These are phyloP conservation scores for Fusarium setosum DNA, from an alignment of 2,329 filamentous ascomycete genomes.

Conservation along the genomic window DNA sequence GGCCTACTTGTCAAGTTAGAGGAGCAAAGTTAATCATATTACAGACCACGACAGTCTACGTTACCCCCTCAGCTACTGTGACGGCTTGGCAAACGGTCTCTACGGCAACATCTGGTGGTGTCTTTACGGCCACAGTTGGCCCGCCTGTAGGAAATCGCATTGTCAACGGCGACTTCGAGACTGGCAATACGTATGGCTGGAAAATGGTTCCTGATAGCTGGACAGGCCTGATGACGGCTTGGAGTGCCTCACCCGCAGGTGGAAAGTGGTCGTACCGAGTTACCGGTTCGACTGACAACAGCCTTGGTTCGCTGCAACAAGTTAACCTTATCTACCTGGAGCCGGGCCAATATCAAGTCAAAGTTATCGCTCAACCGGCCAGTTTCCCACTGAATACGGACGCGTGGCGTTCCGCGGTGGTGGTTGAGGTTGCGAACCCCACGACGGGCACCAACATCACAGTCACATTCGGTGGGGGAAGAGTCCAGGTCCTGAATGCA, in stretches of 20 bases:
- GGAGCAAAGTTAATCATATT: not conserved
- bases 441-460: constrained; percentile 11
- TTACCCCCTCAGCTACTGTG: constrained; percentile 5
- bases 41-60: constrained; percentile 6
- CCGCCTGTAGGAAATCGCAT: constrained; percentile 12
- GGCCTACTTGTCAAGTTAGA: not conserved
- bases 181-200: constrained; percentile 9
- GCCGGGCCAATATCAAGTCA: constrained; percentile 4
- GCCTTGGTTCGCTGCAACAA: constrained; percentile 4
- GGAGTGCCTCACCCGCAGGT: not conserved
- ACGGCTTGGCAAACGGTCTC: constrained; percentile 19
- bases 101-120: constrained; percentile 13
- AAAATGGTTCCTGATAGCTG: constrained; percentile 6
- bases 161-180: constrained; percentile 17
- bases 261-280: constrained; percentile 1
- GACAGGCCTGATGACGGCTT: not conserved
- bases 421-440: constrained; percentile 12
- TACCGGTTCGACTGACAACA: not conserved
- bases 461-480: not conserved
- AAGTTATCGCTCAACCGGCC: not conserved
- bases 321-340: constrained; percentile 8
- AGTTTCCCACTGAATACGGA: not conserved
- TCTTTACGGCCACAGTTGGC: constrained; percentile 14
- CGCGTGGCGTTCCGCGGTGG: not conserved
- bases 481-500: not conserved